Conservation (phyloP, 2,329 filamentous ascomycete genomes). For the Scedosporium boydii region DNA sequence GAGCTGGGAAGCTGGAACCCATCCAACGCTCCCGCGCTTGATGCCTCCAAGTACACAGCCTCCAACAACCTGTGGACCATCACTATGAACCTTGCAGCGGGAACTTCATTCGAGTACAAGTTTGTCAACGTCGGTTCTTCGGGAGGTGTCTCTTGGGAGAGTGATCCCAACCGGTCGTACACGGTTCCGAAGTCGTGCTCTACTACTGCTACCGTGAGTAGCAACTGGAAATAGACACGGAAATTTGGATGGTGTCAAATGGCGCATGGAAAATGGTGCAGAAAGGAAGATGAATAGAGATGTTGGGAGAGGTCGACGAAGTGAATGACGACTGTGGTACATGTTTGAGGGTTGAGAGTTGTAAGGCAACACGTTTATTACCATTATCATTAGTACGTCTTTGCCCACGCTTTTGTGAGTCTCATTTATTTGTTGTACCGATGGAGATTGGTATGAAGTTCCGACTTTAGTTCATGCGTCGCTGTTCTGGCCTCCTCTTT, state of each 20-base stretch:
- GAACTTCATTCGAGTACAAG: constrained; percentile 48
- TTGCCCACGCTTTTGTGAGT: no score
- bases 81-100: constrained; percentile 40
- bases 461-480: no score
- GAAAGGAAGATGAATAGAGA: no score
- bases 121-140: constrained; percentile 44
- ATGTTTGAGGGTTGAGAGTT: no score
- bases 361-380: no score
- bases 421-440: no score
- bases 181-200: constrained; percentile 12
- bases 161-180: constrained; percentile 34
- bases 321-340: no score
- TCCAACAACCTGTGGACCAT: constrained; percentile 44
- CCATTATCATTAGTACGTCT: no score
- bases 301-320: no score
- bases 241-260: background rate
- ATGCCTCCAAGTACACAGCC: constrained; percentile 40
- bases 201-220: background rate
- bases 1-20: constrained; percentile 23
- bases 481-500: no score
- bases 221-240: background rate
- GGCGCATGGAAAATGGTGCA: no score
- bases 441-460: no score
- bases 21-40: constrained; percentile 35
- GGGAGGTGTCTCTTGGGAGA: constrained; percentile 48